A percentile compares a stretch with the other conserved stretches of the same genome.
phyloP scores from a whole-genome alignment of 768 basidiomycete species.

The Termitomyces sp. region DNA sequence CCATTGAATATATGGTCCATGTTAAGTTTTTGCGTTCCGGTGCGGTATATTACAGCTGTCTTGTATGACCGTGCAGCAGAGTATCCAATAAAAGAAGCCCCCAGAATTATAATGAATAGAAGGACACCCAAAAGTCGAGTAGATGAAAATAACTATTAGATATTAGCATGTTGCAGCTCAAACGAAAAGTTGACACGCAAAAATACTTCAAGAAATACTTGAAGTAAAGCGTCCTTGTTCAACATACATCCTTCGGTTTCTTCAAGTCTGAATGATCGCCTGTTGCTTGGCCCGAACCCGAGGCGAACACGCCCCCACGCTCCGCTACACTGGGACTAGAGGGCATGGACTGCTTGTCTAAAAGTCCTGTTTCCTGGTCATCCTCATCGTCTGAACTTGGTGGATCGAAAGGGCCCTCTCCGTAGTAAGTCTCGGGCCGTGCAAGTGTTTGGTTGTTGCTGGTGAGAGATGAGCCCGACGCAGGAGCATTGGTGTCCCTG shows the following conservation, averaged over 20 bases:
- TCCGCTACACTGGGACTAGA: slow-evolving; percentile 27
- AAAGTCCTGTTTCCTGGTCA: slow-evolving; percentile 33
- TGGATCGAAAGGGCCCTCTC: slow-evolving; percentile 72
- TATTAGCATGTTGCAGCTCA: not conserved
- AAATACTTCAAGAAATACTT: not conserved
- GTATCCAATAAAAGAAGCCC: slow-evolving; percentile 63
- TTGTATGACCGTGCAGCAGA: slow-evolving; percentile 75
- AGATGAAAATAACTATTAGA: slow-evolving; percentile 43
- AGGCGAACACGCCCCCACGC: slow-evolving; percentile 11
- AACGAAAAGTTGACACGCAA: not conserved
- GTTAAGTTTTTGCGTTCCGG: slow-evolving; percentile 64
- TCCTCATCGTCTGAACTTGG: slow-evolving; percentile 80
- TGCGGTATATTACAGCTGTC: slow-evolving; percentile 46
- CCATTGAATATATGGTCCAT: slow-evolving; percentile 94
- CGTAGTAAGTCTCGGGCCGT: slow-evolving; percentile 53
- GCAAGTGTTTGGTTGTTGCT: slow-evolving; percentile 10
- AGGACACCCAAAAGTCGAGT: slow-evolving; percentile 60
- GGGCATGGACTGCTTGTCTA: slow-evolving; percentile 40
- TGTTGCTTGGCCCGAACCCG: slow-evolving; percentile 9
- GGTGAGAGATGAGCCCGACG: slow-evolving; percentile 8
- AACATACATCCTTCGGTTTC: slow-evolving; percentile 10
- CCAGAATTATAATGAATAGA: slow-evolving; percentile 58
- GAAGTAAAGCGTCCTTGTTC: not conserved
- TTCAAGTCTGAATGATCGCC: slow-evolving; percentile 11
- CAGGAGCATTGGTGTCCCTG: slow-evolving; percentile 1